These are phyloP conservation scores for Pseudocercospora eumusae DNA, from an alignment of 2,329 filamentous ascomycete genomes.

Conservation along the genomic window DNA sequence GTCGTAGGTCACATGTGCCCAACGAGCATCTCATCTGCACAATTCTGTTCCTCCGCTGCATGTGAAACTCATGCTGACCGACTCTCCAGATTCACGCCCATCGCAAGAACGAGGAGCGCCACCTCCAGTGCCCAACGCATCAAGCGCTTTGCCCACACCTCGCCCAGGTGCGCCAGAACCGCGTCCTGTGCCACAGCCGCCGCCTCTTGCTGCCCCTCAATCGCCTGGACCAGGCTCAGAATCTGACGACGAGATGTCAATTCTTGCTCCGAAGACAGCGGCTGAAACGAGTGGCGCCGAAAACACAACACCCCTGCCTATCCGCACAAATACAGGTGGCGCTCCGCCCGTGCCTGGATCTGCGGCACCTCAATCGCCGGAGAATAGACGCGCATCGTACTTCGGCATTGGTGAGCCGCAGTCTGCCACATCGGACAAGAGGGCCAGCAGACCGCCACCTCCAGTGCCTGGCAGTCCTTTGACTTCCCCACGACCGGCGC, in stretches of 20 bases:
- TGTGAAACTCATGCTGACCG: conserved; percentile 15
- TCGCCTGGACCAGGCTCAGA: conserved; percentile 78
- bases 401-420: conserved; percentile 42
- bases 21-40: conserved; percentile 18
- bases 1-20: conserved; percentile 19
- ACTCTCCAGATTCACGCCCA: conserved; percentile 25
- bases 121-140: conserved; percentile 26
- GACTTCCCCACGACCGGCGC: conserved; percentile 45
- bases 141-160: conserved; percentile 21
- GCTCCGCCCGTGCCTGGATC: conserved; percentile 40
- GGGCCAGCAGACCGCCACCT: conserved; percentile 41
- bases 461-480: conserved; percentile 44
- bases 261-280: conserved; percentile 46
- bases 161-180: conserved; percentile 26
- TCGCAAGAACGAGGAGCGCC: conserved; percentile 23
- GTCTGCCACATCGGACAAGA: conserved; percentile 39
- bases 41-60: conserved; percentile 7
- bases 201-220: conserved; percentile 40
- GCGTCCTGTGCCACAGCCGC: conserved; percentile 42
- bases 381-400: conserved; percentile 46
- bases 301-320: conserved; percentile 33
- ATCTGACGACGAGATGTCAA: conserved; percentile 83
- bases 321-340: conserved; percentile 38
- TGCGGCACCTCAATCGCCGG: conserved; percentile 34
- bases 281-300: conserved; percentile 39